Base-by-base conservation (phyloP, 202 grass and related monocot genomes). In the Carex sylvatica region DNA sequence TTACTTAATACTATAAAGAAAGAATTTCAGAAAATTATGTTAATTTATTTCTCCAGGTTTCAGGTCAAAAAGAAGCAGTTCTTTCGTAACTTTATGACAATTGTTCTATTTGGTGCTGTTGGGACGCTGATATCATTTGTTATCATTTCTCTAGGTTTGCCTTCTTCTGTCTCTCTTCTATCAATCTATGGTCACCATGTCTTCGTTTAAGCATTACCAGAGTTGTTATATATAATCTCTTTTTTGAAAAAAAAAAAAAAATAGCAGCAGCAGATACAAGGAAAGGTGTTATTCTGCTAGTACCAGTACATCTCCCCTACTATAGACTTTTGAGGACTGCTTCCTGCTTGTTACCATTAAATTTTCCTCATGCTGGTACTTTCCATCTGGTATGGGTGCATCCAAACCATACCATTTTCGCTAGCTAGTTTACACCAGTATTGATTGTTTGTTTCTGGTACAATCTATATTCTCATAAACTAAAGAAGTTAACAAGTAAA, bases 1-100 rank as follows among this genome's bases (percentile, higher is more conserved):
- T 55, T 86, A 19, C 36, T 78, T 65, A 76, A 35, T 16, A 74
- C 36, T 26, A 81, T 30, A 38, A 76, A n/a, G 49, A 53, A 76
- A 77, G 0, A 36, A 24, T 2, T 58, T 58, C 8, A 19, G 8
- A 36, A 77, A 59, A 35, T 58, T 59, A n/a, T 77, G 49, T 36
- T 76, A 58, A 76, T 76, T 77, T 13, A 6, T 74, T 38, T 58
- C 14, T 77, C 28, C 91, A 93, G 93, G 84, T 97, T 97, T 91
- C 93, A 91, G 87, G 93, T 97, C 84, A 97, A 97, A 85, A 97
- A 97, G 85, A 97, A 97, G 64, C 89, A 93, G 75, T 97, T 97
- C 83, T 97, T 93, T 83, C 91, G 91, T 84, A 97, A 97, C 74
- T 93, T 97, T 81, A 86, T 91, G n/a, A 97, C 93, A 83, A 97